Conservation (phyloP, 2,329 filamentous ascomycete genomes). For the Cytospora paraplurivora region DNA sequence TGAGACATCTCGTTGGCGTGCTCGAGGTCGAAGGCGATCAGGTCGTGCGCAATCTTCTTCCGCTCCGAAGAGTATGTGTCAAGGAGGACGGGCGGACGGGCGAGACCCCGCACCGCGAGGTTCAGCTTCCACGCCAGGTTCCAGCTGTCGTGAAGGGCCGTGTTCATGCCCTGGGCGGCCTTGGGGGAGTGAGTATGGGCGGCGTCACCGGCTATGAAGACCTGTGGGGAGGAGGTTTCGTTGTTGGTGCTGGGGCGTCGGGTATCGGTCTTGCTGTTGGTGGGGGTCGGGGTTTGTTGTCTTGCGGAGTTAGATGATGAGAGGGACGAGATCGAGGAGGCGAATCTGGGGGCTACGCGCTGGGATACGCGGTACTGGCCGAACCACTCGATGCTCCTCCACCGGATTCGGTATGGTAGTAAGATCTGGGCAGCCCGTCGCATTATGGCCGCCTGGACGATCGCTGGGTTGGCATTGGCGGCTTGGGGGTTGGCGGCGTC, state of each 20-base stretch:
- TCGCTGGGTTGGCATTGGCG: slow-evolving; percentile 48
- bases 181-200: slow-evolving; percentile 74
- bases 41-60: slow-evolving; percentile 60
- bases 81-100: slow-evolving; percentile 53
- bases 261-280: slow-evolving; percentile 25
- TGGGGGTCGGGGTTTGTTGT: slow-evolving; percentile 9
- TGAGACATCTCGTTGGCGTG: slow-evolving; percentile 61
- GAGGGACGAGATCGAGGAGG: slow-evolving; percentile 43
- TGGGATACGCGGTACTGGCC: slow-evolving; percentile 72
- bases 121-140: slow-evolving; percentile 60
- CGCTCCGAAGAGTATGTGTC: slow-evolving; percentile 65
- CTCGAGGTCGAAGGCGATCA: slow-evolving; percentile 61
- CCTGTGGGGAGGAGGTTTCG: slow-evolving; percentile 45
- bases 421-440: slow-evolving; percentile 63
- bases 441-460: slow-evolving; percentile 67
- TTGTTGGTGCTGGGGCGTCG: background rate
- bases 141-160: slow-evolving; percentile 61
- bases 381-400: slow-evolving; percentile 69
- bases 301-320: background rate
- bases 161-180: slow-evolving; percentile 70
- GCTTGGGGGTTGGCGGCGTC: slow-evolving; percentile 43
- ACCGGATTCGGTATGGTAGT: slow-evolving; percentile 58
- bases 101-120: slow-evolving; percentile 57
- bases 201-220: slow-evolving; percentile 72
- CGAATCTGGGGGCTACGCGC: slow-evolving; percentile 70